Base-by-base conservation (phyloP, 805 yeast species). In the Lipomyces sp. region DNA sequence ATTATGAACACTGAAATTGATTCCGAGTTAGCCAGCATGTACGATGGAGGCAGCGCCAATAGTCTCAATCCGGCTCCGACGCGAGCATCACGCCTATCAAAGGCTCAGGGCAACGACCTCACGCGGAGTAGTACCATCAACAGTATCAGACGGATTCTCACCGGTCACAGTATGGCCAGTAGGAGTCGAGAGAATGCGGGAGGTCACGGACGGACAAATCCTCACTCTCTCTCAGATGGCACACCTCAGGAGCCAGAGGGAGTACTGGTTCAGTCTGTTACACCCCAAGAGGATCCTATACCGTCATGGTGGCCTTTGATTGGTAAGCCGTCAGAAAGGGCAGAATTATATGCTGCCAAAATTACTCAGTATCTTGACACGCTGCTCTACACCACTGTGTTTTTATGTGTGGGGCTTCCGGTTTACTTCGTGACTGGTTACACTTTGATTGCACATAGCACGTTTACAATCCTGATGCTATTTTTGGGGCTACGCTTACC, bases 361-460 rank as follows among this genome's bases (percentile, higher is more conserved):
- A 53, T 71, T 30, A 63, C 73, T 2, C 68, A 59, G 39, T 62
- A 72, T 50, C 60, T 68, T 4, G 71, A 72, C 53, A 65, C 67
- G 11, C 45, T 67, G 33, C 50, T 70, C 13, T 72, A 72, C 57
- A 51, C 53, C 15, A 24, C 73, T 0, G 53, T 80, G 0, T 65
- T 89, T 10, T 83, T 87, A 64, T 72, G 87, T 6, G 81, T 79
- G 2, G 88, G 92, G 0, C 65, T 88, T 10, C 88, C 90, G 1
- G 79, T 88, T 35, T 89, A 87, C 76, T 88, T 84, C 73, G 77
- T 84, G 15, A 75, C 85, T 18, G 84, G 85, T 65, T 84, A 86
- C 60, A 83, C 85, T 65, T 78, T 89, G 75, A 86, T 87, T 8
- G 83, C 87, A 64, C 92, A 90, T 63, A 75, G 89, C 60, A 83